Evolutionary conservation across 2,329 filamentous ascomycete genomes (phyloP).

Genomic region (Talaromyces marneffei): DNA sequence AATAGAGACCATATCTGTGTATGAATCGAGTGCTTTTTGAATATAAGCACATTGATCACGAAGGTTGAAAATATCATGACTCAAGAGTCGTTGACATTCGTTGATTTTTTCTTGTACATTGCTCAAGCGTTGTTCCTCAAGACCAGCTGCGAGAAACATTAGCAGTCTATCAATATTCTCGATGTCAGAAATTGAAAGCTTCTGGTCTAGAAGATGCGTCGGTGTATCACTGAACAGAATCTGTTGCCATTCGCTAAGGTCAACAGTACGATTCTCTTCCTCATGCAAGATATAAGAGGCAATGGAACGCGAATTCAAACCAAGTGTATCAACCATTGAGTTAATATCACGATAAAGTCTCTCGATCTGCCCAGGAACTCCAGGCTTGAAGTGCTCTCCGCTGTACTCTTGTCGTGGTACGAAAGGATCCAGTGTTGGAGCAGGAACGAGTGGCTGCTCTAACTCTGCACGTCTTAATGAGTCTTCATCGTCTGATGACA

Average conservation of each 20-base stretch:
- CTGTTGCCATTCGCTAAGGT: slow-evolving; percentile 35
- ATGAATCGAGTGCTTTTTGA: slow-evolving; percentile 65
- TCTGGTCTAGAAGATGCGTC: slow-evolving; percentile 62
- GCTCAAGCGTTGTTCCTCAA: slow-evolving; percentile 63
- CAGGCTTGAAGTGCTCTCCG: slow-evolving; percentile 40
- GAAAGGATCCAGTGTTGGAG: slow-evolving; percentile 44
- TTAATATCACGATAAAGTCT: slow-evolving; percentile 47
- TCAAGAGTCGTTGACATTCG: slow-evolving; percentile 58
- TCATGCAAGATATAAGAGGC: slow-evolving; percentile 51
- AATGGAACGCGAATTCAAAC: slow-evolving; percentile 70
- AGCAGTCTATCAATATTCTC: slow-evolving; percentile 61
- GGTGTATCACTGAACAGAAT: slow-evolving; percentile 51
- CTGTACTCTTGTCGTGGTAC: slow-evolving; percentile 44
- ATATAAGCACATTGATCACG: slow-evolving; percentile 72
- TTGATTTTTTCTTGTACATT: slow-evolving; percentile 64
- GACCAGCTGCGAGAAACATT: slow-evolving; percentile 57
- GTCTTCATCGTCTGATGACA: slow-evolving; percentile 45
- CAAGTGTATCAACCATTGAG: slow-evolving; percentile 89
- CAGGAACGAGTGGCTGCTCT: slow-evolving; percentile 38
- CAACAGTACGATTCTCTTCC: slow-evolving; percentile 3
- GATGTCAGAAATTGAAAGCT: slow-evolving; percentile 73
- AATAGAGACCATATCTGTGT: slow-evolving; percentile 63
- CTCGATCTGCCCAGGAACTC: slow-evolving; percentile 47
- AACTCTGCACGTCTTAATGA: slow-evolving; percentile 43
- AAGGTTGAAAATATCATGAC: slow-evolving; percentile 65